A percentile compares a stretch with the other conserved stretches of the same genome.
phyloP scores from a whole-genome alignment of 768 basidiomycete genomes.

The Asterophora lycoperdoides region DNA sequence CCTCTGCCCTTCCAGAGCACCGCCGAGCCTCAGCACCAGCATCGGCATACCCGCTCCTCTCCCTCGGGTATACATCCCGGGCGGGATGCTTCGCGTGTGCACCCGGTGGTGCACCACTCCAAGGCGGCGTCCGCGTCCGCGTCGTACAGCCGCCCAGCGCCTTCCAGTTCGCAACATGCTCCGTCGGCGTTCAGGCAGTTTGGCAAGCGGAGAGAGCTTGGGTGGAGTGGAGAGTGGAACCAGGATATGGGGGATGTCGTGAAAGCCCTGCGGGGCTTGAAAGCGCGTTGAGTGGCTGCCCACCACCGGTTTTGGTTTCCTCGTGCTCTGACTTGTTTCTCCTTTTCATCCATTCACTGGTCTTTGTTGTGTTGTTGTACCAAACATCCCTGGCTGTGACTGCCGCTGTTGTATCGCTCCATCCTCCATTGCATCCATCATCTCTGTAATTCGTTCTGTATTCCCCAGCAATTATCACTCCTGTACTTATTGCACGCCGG shows the following conservation, averaged over 20 bases:
- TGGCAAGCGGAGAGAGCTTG: slow-evolving; percentile 19
- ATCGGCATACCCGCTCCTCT: slow-evolving; percentile 4
- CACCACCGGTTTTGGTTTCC: background rate
- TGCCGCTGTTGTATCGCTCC: background rate
- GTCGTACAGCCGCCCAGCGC: background rate
- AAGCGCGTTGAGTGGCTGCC: slow-evolving; percentile 5
- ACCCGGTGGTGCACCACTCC: background rate
- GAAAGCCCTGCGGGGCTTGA: slow-evolving; percentile 18
- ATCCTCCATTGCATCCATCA: background rate
- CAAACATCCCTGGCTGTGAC: background rate
- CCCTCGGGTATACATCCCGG: slow-evolving; percentile 1
- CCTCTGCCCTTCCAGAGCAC: slow-evolving; percentile 14
- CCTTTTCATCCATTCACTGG: background rate
- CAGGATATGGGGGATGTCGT: slow-evolving; percentile 24
- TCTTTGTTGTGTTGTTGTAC: background rate
- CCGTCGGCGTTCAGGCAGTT: slow-evolving; percentile 4
- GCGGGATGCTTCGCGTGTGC: background rate
- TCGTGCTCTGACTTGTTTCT: background rate
- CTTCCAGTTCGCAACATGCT: background rate
- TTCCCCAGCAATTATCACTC: background rate
- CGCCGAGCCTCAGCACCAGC: background rate
- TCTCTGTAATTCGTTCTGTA: background rate
- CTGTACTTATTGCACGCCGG: background rate
- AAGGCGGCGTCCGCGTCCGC: slow-evolving; percentile 1
- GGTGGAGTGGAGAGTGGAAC: slow-evolving; percentile 34